A percentile compares a stretch with the other conserved stretches of the same genome.
Evolutionary conservation across 352 stramenopile genomes (phyloP).

Genomic region (Globisporangium ultimum): DNA sequence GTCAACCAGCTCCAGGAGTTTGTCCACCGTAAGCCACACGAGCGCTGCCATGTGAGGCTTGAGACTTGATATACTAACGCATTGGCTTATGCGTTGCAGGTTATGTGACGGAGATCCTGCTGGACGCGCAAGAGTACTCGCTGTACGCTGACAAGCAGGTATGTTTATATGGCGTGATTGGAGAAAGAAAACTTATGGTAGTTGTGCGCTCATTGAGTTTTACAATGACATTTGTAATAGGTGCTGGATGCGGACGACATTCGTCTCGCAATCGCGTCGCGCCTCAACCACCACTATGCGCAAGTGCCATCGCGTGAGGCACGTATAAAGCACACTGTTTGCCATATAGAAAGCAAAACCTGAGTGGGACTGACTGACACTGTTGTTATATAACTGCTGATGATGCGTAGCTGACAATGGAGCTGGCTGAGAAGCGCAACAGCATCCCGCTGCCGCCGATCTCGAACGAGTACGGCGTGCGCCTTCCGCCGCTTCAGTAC

Average conservation of each 20-base stretch:
- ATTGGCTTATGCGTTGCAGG: slow-evolving; percentile 24
- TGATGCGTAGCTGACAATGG: slow-evolving; percentile 67
- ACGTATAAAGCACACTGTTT: neutral
- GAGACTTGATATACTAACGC: neutral
- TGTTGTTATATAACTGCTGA: neutral
- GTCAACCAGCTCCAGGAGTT: slow-evolving; percentile 83
- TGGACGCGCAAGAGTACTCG: slow-evolving; percentile 83
- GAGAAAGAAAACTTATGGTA: too few relatives aligned
- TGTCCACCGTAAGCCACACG: slow-evolving; percentile 56
- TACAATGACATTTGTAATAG: too few relatives aligned
- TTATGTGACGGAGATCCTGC: slow-evolving; percentile 79
- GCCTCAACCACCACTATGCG: slow-evolving; percentile 77
- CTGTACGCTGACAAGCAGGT: slow-evolving; percentile 75
- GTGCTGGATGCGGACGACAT: slow-evolving; percentile 73
- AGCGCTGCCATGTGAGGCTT: neutral
- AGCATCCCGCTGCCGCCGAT: slow-evolving; percentile 70
- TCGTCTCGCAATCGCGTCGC: slow-evolving; percentile 69
- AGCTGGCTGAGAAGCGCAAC: slow-evolving; percentile 84
- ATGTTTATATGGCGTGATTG: too few relatives aligned
- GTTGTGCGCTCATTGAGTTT: too few relatives aligned
- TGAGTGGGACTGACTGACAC: too few relatives aligned
- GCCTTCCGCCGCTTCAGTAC: slow-evolving; percentile 61
- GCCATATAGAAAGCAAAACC: neutral
- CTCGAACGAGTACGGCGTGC: slow-evolving; percentile 81
- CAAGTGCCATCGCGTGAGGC: slow-evolving; percentile 75